phyloP scores from a whole-genome alignment of 1,139 yeast genomes.

The Nakaseomyces sp. region DNA sequence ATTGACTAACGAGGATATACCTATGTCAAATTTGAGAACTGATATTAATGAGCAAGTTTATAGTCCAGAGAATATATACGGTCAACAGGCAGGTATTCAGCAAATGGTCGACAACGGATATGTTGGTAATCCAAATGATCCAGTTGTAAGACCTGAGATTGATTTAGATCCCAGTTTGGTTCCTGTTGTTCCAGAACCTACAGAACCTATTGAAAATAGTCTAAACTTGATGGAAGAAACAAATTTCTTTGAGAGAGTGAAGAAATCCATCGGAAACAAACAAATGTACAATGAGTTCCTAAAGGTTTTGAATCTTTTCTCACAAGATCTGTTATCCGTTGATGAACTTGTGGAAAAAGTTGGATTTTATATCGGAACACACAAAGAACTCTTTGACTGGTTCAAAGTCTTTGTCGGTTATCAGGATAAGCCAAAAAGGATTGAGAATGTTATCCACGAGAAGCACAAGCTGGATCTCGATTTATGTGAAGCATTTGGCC shows the following conservation, averaged over 20 bases:
- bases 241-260: constrained; percentile 83
- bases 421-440: constrained; percentile 65
- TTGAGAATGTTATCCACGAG: constrained; percentile 80
- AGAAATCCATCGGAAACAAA: constrained; percentile 81
- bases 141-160: constrained; percentile 42
- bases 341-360: constrained; percentile 74
- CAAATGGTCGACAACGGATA: constrained; percentile 27
- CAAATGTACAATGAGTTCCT: constrained; percentile 86
- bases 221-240: constrained; percentile 74
- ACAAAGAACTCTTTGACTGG: constrained; percentile 77
- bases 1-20: constrained; percentile 23
- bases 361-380: constrained; percentile 74
- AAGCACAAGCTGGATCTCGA: constrained; percentile 85
- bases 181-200: constrained; percentile 82
- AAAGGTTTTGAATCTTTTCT: constrained; percentile 74
- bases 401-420: constrained; percentile 87
- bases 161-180: constrained; percentile 60
- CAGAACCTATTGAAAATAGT: constrained; percentile 55
- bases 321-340: constrained; percentile 85
- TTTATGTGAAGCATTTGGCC: constrained; percentile 79
- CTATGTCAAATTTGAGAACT: constrained; percentile 33
- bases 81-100: constrained; percentile 5
- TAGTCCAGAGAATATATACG: constrained; percentile 1
- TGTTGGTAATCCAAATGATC: constrained; percentile 31
- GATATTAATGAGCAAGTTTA: constrained; percentile 5